phyloP scores from a whole-genome alignment of 441 rosid species.

The Eruca vesicaria region DNA sequence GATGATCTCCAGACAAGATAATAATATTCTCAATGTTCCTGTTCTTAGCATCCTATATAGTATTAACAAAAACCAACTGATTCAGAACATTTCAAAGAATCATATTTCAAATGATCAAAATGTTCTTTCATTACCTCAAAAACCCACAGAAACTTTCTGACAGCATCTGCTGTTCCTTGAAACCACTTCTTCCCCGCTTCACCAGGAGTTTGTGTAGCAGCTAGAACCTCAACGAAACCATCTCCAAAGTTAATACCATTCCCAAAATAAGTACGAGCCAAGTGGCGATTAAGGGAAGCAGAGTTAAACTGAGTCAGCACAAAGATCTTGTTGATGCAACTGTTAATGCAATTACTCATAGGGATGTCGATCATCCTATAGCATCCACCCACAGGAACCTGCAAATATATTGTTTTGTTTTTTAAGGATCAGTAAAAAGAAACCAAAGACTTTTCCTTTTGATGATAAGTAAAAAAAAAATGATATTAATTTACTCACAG shows the following conservation, averaged over 20 bases:
- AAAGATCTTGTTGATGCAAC: constrained; percentile 89
- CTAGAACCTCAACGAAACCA: constrained; percentile 97
- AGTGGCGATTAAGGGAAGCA: constrained; percentile 87
- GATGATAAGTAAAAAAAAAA: not conserved
- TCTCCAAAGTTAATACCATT: constrained; percentile 89
- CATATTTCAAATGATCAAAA: not conserved
- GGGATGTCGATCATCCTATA: constrained; percentile 90
- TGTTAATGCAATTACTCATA: constrained; percentile 95
- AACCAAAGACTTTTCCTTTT: constrained; percentile 4
- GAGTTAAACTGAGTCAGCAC: constrained; percentile 93
- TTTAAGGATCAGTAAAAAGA: not conserved
- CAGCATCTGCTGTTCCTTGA: constrained; percentile 99
- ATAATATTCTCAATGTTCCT: constrained; percentile 69
- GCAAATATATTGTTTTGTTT: constrained; percentile 7
- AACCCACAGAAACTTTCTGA: constrained; percentile 90
- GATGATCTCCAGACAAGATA: constrained; percentile 93
- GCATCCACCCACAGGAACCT: constrained; percentile 97
- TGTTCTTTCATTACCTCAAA: constrained; percentile 61
- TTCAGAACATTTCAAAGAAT: constrained; percentile 7
- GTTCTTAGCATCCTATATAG: constrained; percentile 81
- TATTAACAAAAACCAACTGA: not conserved
- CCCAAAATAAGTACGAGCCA: constrained; percentile 88
- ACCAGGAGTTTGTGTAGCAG: constrained; percentile 96
- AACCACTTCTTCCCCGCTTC: constrained; percentile 90
- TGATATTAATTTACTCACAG: constrained; percentile 70